Conservation (phyloP, 176 grass and related monocot species). For the Zizania latifolia region DNA sequence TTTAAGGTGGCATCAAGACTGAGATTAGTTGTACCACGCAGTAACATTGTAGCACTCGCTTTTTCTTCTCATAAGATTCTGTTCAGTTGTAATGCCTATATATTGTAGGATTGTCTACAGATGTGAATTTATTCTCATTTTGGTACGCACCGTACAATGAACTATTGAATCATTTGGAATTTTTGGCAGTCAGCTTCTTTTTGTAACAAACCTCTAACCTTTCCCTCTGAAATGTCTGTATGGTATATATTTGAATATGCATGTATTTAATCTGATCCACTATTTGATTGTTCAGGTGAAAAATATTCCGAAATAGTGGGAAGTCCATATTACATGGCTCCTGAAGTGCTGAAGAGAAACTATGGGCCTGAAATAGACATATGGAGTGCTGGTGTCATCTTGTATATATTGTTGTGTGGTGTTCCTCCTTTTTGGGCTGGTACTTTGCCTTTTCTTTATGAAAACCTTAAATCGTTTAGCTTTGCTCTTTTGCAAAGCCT, state of each 20-base stretch:
- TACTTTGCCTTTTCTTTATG: conserved; percentile 23
- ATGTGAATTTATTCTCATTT: background rate
- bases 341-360: conserved; percentile 95
- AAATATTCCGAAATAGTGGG: conserved; percentile 98
- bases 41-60: background rate
- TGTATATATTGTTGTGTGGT: conserved; percentile 92
- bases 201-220: background rate
- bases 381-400: conserved; percentile 99
- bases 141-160: background rate
- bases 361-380: conserved; percentile 99
- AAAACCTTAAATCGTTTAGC: conserved; percentile 1
- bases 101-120: background rate
- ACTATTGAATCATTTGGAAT: background rate
- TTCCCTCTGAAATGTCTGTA: background rate
- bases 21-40: background rate
- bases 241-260: background rate
- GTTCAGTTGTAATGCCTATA: background rate
- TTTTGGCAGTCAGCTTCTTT: background rate
- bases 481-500: conserved; percentile 12
- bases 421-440: conserved; percentile 99
- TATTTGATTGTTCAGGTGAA: conserved; percentile 55
- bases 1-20: background rate
- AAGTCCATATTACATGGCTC: conserved; percentile 99
- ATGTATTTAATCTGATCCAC: conserved; percentile 14
- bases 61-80: background rate